Percentiles rank a stretch among this genome's conserved stretches.
These are phyloP conservation scores for Debaryomyces sp. DNA, from an alignment of 1,139 yeast species.

Conservation along the genomic window DNA sequence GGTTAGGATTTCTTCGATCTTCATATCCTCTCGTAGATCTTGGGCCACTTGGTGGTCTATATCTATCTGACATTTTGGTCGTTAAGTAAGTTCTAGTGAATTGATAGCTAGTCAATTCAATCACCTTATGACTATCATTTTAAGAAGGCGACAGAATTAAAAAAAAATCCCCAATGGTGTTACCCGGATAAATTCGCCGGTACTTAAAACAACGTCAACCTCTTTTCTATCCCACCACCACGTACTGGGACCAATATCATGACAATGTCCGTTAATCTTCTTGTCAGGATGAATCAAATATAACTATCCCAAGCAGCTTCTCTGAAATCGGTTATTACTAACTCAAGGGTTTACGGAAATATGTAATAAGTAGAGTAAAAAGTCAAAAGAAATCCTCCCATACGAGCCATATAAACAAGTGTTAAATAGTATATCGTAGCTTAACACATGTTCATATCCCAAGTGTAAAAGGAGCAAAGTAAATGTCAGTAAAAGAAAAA, in stretches of 20 bases:
- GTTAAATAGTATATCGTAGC: not conserved
- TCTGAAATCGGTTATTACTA: conserved; percentile 1
- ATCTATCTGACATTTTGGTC: conserved; percentile 43
- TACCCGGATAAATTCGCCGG: conserved; percentile 8
- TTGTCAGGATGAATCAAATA: not conserved
- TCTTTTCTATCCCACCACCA: not conserved
- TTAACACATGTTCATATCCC: conserved; percentile 2
- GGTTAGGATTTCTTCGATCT: conserved; percentile 9
- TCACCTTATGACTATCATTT: not conserved
- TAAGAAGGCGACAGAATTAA: conserved; percentile 5
- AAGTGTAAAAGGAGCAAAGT: not conserved
- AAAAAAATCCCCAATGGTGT: conserved; percentile 4
- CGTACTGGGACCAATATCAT: not conserved
- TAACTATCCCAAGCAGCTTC: not conserved
- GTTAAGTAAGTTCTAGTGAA: not conserved
- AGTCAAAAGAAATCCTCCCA: not conserved
- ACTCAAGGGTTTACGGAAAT: conserved; percentile 6
- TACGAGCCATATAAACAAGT: conserved; percentile 1
- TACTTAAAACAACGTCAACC: not conserved
- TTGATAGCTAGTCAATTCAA: not conserved
- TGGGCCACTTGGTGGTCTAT: conserved; percentile 44
- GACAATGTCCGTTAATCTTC: not conserved
- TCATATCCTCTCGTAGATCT: conserved; percentile 27
- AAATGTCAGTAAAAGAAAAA: conserved; percentile 2
- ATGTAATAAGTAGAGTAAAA: conserved; percentile 4